Conservation (phyloP, 106 monocot species). For the Chionographis japonica region DNA sequence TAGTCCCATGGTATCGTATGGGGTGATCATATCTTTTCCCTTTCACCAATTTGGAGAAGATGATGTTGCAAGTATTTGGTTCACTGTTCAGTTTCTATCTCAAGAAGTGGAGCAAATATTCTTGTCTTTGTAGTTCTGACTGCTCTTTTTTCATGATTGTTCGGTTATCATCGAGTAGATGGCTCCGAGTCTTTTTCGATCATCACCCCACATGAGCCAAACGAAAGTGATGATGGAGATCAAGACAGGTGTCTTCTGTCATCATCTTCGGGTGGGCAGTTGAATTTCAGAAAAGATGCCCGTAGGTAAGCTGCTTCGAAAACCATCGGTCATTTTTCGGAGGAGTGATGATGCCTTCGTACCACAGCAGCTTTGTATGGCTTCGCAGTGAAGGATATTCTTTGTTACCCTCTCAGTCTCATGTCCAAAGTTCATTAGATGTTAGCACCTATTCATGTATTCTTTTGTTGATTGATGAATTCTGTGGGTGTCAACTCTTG, state of each 20-base stretch:
- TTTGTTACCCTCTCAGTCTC: too few relatives aligned
- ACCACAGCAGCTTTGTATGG: too few relatives aligned
- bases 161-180: slow-evolving; percentile 26
- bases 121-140: neutral
- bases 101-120: neutral
- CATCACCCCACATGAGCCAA: slow-evolving; percentile 32
- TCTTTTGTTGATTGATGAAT: too few relatives aligned
- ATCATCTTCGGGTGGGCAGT: slow-evolving; percentile 33
- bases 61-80: too few relatives aligned
- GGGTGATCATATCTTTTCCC: neutral
- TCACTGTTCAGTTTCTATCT: too few relatives aligned
- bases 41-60: neutral
- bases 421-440: too few relatives aligned
- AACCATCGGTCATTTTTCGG: too few relatives aligned
- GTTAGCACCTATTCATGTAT: too few relatives aligned
- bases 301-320: slow-evolving; percentile 22
- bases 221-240: slow-evolving; percentile 70
- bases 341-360: too few relatives aligned
- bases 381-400: too few relatives aligned
- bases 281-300: slow-evolving; percentile 45
- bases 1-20: neutral
- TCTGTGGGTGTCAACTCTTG: too few relatives aligned
- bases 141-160: neutral
- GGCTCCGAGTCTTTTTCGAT: slow-evolving; percentile 57
- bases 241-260: slow-evolving; percentile 71